phyloP scores from a whole-genome alignment of 805 yeast genomes.

The Candida succiphila region DNA sequence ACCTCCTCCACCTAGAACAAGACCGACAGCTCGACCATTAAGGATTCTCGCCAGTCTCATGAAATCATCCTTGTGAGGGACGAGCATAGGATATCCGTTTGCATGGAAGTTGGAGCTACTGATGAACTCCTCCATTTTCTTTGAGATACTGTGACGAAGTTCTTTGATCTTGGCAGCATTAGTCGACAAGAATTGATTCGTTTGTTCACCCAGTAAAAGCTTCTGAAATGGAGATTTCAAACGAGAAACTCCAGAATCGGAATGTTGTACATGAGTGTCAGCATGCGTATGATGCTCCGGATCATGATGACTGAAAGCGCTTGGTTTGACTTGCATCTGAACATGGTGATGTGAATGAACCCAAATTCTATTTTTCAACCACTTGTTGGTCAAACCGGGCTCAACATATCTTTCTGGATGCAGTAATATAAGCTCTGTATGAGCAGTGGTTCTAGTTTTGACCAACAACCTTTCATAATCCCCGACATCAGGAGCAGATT shows the following conservation, averaged over 20 bases:
- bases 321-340: slow-evolving; percentile 43
- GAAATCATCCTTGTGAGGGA: slow-evolving; percentile 77
- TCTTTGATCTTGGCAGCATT: slow-evolving; percentile 3
- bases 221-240: background rate
- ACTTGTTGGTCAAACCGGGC: slow-evolving; percentile 75
- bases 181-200: background rate
- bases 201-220: background rate
- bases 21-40: slow-evolving; percentile 89
- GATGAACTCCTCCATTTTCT: slow-evolving; percentile 15
- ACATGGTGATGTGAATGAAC: slow-evolving; percentile 90
- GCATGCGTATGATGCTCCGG: background rate
- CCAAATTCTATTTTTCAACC: slow-evolving; percentile 87
- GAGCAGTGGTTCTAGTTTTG: slow-evolving; percentile 70
- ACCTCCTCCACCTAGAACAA: slow-evolving; percentile 97
- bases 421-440: slow-evolving; percentile 76
- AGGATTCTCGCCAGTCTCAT: slow-evolving; percentile 79
- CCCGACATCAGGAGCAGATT: slow-evolving; percentile 62
- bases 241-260: background rate
- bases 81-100: slow-evolving; percentile 23
- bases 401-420: slow-evolving; percentile 77
- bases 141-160: slow-evolving; percentile 15
- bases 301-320: too few species aligned
- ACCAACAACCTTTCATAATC: slow-evolving; percentile 75
- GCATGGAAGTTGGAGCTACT: slow-evolving; percentile 11
- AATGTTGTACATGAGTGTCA: background rate